phyloP scores from a whole-genome alignment of 2,329 filamentous ascomycete genomes.

The Zasmidium angulare region DNA sequence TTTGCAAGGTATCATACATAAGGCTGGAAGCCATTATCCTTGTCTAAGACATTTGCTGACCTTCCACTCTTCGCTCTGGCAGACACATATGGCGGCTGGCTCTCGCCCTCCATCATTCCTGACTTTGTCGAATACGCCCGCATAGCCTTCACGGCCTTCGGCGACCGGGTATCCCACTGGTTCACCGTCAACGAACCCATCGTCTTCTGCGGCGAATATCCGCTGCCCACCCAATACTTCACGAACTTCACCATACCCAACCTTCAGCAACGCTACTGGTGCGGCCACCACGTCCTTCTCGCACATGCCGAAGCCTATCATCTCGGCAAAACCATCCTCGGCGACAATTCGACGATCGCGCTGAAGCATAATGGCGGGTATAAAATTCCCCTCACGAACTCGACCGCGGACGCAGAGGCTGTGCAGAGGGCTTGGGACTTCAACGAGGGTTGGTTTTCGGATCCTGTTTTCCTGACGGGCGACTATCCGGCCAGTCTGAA shows the following conservation, averaged over 20 bases:
- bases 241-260: slow-evolving; percentile 36
- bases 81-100: slow-evolving; percentile 19
- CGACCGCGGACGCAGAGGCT: slow-evolving; percentile 35
- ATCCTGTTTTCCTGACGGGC: slow-evolving; percentile 46
- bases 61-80: too few relatives aligned
- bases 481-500: slow-evolving; percentile 46
- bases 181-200: slow-evolving; percentile 46
- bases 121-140: slow-evolving; percentile 43
- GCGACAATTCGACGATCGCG: slow-evolving; percentile 30
- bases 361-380: slow-evolving; percentile 41
- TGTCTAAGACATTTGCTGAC: too few relatives aligned
- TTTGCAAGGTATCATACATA: too few relatives aligned
- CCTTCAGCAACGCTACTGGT: slow-evolving; percentile 34
- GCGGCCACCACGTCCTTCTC: slow-evolving; percentile 40
- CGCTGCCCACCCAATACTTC: slow-evolving; percentile 39
- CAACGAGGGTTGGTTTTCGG: slow-evolving; percentile 44
- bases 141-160: slow-evolving; percentile 39
- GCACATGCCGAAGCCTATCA: slow-evolving; percentile 41
- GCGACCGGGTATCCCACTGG: slow-evolving; percentile 39
- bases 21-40: too few relatives aligned
- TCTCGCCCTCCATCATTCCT: slow-evolving; percentile 30
- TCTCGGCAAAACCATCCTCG: slow-evolving; percentile 44
- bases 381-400: slow-evolving; percentile 38
- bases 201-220: slow-evolving; percentile 34
- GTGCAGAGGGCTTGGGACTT: slow-evolving; percentile 40